These are phyloP conservation scores for Ganoderma boninense DNA, from an alignment of 1,284 basidiomycete genomes.

Conservation along the genomic window DNA sequence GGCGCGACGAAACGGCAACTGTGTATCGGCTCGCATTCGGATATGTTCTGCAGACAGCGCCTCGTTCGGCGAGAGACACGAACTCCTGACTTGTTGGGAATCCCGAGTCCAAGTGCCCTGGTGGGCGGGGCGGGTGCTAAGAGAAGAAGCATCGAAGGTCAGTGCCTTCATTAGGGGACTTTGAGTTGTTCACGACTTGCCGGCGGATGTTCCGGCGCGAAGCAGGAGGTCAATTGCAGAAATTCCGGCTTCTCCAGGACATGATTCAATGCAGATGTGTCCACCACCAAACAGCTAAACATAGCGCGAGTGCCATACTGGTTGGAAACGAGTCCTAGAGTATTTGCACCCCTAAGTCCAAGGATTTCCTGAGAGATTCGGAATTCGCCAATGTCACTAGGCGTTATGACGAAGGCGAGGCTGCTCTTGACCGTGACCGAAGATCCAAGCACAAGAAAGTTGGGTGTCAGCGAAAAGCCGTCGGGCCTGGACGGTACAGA, in stretches of 20 bases:
- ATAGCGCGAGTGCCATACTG: background rate
- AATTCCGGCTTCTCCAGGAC: too few species aligned
- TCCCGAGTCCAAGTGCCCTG: slow-evolving; percentile 25
- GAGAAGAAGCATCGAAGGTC: slow-evolving; percentile 13
- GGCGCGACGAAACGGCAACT: slow-evolving; percentile 1
- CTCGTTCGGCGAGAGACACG: background rate
- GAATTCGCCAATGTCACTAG: too few species aligned
- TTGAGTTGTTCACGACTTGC: slow-evolving; percentile 17
- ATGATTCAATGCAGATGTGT: background rate
- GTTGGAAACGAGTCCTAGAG: background rate
- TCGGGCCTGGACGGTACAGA: background rate
- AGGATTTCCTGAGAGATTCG: too few species aligned
- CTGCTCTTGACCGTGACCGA: too few species aligned
- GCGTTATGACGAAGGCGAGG: too few species aligned
- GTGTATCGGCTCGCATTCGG: slow-evolving; percentile 9
- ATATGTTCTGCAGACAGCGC: background rate
- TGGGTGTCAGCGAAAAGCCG: too few species aligned
- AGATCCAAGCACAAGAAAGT: too few species aligned
- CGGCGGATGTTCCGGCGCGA: background rate
- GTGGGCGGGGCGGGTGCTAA: slow-evolving; percentile 16
- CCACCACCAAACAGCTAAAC: background rate
- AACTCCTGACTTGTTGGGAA: slow-evolving; percentile 12
- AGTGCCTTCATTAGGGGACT: slow-evolving; percentile 26
- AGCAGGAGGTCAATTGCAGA: background rate
- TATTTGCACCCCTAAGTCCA: background rate